Evolutionary conservation across 768 basidiomycete species (phyloP), one percentile per base, ranked within the genome.

Genomic region (Tephrocybe sp.): DNA sequence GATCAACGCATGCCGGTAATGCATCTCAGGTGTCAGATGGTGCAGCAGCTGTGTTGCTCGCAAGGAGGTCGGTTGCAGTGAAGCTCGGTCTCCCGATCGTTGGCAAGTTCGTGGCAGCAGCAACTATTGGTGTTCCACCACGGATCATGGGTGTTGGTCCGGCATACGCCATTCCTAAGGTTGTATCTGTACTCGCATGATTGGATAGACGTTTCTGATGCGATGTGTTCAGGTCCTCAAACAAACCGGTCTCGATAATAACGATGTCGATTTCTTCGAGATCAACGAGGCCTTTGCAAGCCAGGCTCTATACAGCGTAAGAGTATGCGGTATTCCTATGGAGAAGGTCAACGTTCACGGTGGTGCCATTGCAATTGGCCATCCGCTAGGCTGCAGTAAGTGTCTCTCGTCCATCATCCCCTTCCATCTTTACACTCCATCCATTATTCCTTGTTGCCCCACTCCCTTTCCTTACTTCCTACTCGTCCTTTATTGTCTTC

Each of bases 141-240:
- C 80, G 82, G 56, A 83, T 94, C 68, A 94, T 93, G 92, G 94
- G 93, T 61, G 83, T 96, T 60, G 94, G 93, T 48, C 93, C 94
- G 3, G 91, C 89, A 22, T 88, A 79, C 65, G 93, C 94, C 39
- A 92, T 94, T 60, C 93, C 92, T 41, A 79, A 80, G 53, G 59
- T 60, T 6, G 52, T 53, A 22, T 13, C 20, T 34, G 2, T 20
- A 19, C 2, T 45, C n/a, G 14, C 7, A n/a, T 23, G 20, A 26
- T 39, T 26, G 38, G 39, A 26, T 9, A 19, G 4, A 20, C 11
- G 10, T 8, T 49, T 20, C 45, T 42, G 33, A 45, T 20, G 13
- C n/a, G 11, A 34, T 1, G 5, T 36, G 45, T 26, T 26, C 38
- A 57, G 49, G 77, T 75, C 2, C 83, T 94, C 52, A 74, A 79